Conservation (phyloP, 768 basidiomycete genomes). For the Rhizopogon rudus region DNA sequence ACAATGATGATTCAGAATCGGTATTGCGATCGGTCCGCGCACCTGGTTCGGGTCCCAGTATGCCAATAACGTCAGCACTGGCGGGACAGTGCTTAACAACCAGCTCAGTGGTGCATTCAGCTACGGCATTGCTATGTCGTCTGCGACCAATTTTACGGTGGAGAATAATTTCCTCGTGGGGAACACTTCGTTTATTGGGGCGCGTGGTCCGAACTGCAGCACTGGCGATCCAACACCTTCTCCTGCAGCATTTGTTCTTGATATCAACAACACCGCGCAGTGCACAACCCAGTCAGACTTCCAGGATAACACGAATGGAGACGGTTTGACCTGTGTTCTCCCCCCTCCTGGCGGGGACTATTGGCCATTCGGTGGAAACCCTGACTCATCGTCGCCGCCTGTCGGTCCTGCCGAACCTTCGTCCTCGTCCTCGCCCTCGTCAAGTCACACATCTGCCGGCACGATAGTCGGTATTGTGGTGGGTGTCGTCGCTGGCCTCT, state of each 20-base stretch:
- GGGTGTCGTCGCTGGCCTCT: slow-evolving; percentile 44
- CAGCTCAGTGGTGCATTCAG: slow-evolving; percentile 63
- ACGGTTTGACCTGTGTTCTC: slow-evolving; percentile 59
- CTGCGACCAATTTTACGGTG: slow-evolving; percentile 63
- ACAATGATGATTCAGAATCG: slow-evolving; percentile 45
- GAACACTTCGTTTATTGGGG: slow-evolving; percentile 74
- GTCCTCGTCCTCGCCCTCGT: slow-evolving; percentile 8
- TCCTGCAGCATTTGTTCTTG: slow-evolving; percentile 57
- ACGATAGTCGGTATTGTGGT: slow-evolving; percentile 44
- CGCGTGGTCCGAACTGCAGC: slow-evolving; percentile 61
- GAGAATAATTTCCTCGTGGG: slow-evolving; percentile 55
- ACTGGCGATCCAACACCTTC: slow-evolving; percentile 41
- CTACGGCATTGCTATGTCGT: slow-evolving; percentile 64
- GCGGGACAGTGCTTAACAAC: slow-evolving; percentile 56
- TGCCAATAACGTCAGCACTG: slow-evolving; percentile 47
- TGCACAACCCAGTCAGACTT: slow-evolving; percentile 52
- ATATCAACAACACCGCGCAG: slow-evolving; percentile 34
- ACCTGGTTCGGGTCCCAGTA: slow-evolving; percentile 67
- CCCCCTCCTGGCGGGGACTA: slow-evolving; percentile 65
- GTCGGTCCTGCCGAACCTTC: slow-evolving; percentile 9
- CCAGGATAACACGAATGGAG: slow-evolving; percentile 42
- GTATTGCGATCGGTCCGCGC: slow-evolving; percentile 74
- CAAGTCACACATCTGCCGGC: slow-evolving; percentile 26
- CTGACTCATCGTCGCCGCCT: slow-evolving; percentile 23
- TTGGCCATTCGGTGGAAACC: slow-evolving; percentile 66